Conservation (phyloP, 1,139 yeast genomes). For the Zygosaccharomyces pseudobailii region DNA sequence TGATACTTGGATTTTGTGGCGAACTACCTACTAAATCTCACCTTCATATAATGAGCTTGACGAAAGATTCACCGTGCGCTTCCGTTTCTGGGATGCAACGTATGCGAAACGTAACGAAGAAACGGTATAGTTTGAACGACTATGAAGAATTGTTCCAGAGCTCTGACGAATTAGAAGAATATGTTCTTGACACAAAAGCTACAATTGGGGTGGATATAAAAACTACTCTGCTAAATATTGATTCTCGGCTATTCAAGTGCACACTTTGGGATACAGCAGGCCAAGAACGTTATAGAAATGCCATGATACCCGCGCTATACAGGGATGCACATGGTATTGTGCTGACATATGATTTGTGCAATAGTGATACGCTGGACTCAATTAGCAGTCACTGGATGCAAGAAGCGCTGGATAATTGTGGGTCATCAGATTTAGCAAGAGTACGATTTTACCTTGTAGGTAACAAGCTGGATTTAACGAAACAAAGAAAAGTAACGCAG, state of each 20-base stretch:
- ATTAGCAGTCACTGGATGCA: constrained; percentile 43
- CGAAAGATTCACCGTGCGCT: constrained; percentile 2
- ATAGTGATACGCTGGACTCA: constrained; percentile 47
- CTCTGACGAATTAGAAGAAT: constrained; percentile 21
- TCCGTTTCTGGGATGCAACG: constrained; percentile 17
- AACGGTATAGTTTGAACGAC: constrained; percentile 33
- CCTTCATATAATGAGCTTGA: constrained; percentile 12
- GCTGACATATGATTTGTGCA: constrained; percentile 58
- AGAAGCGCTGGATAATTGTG: constrained; percentile 37
- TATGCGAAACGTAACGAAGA: constrained; percentile 16
- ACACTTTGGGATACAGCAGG: constrained; percentile 61
- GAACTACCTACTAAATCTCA: constrained; percentile 32
- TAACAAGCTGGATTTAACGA: constrained; percentile 38
- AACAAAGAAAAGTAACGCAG: constrained; percentile 31
- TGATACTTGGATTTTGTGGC: constrained; percentile 39
- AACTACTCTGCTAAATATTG: constrained; percentile 56
- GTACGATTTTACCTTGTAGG: constrained; percentile 41
- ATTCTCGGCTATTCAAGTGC: constrained; percentile 51
- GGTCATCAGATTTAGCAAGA: constrained; percentile 23
- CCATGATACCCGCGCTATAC: constrained; percentile 55
- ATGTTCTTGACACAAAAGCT: constrained; percentile 33
- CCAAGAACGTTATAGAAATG: constrained; percentile 53
- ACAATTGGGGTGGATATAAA: constrained; percentile 66
- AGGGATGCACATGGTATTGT: constrained; percentile 62
- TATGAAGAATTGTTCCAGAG: constrained; percentile 27